phyloP scores from a whole-genome alignment of 1,284 basidiomycete genomes.

The Golubevia pallescens region DNA sequence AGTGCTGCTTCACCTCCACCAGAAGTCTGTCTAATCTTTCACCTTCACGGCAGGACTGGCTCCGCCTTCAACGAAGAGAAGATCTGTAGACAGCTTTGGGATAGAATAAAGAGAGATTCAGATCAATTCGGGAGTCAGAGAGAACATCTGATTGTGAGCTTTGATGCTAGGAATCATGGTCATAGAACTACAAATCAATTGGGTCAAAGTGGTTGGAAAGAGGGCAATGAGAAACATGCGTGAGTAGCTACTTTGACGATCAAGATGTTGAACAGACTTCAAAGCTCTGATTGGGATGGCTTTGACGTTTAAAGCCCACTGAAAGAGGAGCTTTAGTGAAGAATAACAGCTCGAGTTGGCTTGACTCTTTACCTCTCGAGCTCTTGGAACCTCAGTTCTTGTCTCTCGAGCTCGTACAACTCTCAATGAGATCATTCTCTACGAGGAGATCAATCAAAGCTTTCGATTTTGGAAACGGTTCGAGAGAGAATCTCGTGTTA shows the following conservation, averaged over 20 bases:
- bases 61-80: slow-evolving; percentile 44
- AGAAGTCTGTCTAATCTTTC: slow-evolving; percentile 44
- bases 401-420: no score
- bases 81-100: slow-evolving; percentile 45
- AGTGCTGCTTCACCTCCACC: slow-evolving; percentile 32
- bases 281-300: no score
- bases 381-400: no score
- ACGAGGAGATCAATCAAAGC: no score
- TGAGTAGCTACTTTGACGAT: slow-evolving; percentile 6
- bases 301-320: no score
- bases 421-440: no score
- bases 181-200: slow-evolving; percentile 47
- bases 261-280: slow-evolving; percentile 11
- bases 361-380: no score
- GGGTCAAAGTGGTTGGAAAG: slow-evolving; percentile 62
- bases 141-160: slow-evolving; percentile 60
- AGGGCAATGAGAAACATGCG: slow-evolving; percentile 50
- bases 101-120: slow-evolving; percentile 13
- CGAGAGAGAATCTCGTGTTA: no score
- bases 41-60: slow-evolving; percentile 55
- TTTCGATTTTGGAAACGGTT: no score
- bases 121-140: slow-evolving; percentile 15
- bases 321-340: no score
- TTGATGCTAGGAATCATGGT: slow-evolving; percentile 65
- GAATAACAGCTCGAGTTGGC: no score